These are phyloP conservation scores for Xylaria hypoxylon DNA, from an alignment of 2,329 filamentous ascomycete species.

Conservation along the genomic window DNA sequence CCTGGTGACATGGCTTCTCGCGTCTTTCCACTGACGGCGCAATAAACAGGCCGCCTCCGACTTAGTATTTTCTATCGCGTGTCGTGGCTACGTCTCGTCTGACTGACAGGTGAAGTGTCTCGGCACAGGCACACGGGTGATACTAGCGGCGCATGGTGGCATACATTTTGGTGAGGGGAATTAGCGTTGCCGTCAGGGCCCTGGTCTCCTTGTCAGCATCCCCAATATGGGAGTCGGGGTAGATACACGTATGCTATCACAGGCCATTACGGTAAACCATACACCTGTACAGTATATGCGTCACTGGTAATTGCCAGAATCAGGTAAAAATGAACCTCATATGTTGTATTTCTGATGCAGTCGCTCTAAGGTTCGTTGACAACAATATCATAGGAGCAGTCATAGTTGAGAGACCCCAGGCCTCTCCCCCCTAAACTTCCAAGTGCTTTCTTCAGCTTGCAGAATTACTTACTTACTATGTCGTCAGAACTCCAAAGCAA, in stretches of 20 bases:
- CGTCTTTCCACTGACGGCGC: neutral
- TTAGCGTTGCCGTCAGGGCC: no score
- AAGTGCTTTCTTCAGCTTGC: neutral
- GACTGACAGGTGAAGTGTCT: neutral
- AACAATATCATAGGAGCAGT: neutral
- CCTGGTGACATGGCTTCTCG: neutral
- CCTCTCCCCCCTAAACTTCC: neutral
- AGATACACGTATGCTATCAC: no score
- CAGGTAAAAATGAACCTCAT: neutral
- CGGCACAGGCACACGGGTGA: neutral
- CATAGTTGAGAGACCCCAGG: neutral
- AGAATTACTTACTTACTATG: neutral
- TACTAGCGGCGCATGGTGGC: neutral
- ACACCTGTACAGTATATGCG: neutral
- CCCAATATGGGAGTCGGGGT: no score
- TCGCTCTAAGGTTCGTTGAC: neutral
- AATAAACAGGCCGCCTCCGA: neutral
- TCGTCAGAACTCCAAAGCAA: neutral
- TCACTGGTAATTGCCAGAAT: neutral
- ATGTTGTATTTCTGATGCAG: neutral
- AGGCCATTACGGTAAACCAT: no score
- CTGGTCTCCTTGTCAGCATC: no score
- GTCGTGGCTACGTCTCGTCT: neutral
- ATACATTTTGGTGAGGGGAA: no score
- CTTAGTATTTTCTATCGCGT: neutral